Evolutionary conservation across 371 early-diverging fungal species (phyloP).

Genomic region (Mucor circinelloides): DNA sequence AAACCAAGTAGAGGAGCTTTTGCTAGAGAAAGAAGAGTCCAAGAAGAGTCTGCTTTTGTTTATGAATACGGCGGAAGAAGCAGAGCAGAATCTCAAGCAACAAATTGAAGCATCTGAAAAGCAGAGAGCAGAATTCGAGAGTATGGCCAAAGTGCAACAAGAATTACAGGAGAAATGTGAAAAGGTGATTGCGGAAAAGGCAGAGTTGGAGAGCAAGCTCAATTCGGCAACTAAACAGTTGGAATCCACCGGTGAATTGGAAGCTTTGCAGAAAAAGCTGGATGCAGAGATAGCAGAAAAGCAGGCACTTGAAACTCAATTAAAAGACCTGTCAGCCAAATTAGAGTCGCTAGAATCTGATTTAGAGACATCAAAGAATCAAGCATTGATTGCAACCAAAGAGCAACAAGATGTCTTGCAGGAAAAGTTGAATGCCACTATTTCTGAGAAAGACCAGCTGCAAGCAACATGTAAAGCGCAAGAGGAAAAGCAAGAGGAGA

Average conservation of each 20-base stretch:
- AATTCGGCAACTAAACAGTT: neutral
- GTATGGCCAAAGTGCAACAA: neutral
- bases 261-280: constrained; percentile 9
- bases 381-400: neutral
- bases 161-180: constrained; percentile 4
- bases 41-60: constrained; percentile 44
- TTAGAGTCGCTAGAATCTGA: constrained; percentile 10
- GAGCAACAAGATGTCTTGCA: constrained; percentile 20
- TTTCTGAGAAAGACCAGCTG: neutral
- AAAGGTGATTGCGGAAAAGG: neutral
- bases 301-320: constrained; percentile 28
- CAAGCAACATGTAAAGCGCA: neutral
- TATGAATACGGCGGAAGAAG: constrained; percentile 45
- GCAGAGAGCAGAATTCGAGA: constrained; percentile 13
- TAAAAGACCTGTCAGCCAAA: constrained; percentile 20
- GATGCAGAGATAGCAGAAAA: constrained; percentile 35
- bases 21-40: constrained; percentile 48
- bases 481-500: constrained; percentile 18
- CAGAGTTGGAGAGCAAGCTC: neutral
- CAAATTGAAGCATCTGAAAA: constrained; percentile 36
- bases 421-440: constrained; percentile 16
- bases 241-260: neutral
- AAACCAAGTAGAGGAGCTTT: constrained; percentile 46
- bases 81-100: constrained; percentile 17
- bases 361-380: constrained; percentile 31